These are phyloP conservation scores for Kwoniella dejecticola DNA, from an alignment of 768 basidiomycete genomes.

Conservation along the genomic window DNA sequence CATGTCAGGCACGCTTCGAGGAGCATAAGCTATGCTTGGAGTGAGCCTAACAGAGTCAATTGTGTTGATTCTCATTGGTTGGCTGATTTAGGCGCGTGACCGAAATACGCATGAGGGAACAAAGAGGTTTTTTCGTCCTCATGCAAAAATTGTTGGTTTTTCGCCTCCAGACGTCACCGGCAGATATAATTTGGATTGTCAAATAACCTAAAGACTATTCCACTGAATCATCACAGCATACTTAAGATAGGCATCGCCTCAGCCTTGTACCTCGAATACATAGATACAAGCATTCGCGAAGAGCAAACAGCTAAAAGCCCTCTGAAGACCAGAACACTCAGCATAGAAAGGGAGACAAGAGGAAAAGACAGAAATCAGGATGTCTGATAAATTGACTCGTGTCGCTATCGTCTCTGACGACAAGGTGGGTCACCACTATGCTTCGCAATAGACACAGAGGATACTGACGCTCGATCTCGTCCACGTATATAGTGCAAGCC, in stretches of 20 bases:
- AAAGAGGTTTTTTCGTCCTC: conserved; percentile 1
- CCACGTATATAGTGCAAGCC: conserved; percentile 70
- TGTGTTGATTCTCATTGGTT: not conserved
- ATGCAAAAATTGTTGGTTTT: not conserved
- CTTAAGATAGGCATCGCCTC: too few species aligned
- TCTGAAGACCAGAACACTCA: too few species aligned
- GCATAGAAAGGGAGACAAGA: not conserved
- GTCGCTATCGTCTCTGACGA: conserved; percentile 71
- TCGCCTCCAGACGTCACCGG: conserved; percentile 10
- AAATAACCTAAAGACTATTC: too few species aligned
- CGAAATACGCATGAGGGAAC: not conserved
- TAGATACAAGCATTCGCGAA: too few species aligned
- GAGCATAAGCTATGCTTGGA: too few species aligned
- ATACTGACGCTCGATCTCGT: conserved; percentile 58
- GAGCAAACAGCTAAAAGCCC: too few species aligned
- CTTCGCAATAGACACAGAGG: not conserved
- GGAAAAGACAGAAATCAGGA: conserved; percentile 6
- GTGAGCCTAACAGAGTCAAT: not conserved
- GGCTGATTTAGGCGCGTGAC: not conserved
- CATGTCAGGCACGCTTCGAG: too few species aligned
- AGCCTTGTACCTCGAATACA: too few species aligned
- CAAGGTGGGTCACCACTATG: conserved; percentile 43
- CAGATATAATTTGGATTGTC: too few species aligned
- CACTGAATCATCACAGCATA: too few species aligned
- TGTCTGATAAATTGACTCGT: conserved; percentile 96